A percentile compares a stretch with the other conserved stretches of the same genome.
These are phyloP conservation scores for Posidonia australis DNA, from an alignment of 106 monocot genomes.

Conservation along the genomic window DNA sequence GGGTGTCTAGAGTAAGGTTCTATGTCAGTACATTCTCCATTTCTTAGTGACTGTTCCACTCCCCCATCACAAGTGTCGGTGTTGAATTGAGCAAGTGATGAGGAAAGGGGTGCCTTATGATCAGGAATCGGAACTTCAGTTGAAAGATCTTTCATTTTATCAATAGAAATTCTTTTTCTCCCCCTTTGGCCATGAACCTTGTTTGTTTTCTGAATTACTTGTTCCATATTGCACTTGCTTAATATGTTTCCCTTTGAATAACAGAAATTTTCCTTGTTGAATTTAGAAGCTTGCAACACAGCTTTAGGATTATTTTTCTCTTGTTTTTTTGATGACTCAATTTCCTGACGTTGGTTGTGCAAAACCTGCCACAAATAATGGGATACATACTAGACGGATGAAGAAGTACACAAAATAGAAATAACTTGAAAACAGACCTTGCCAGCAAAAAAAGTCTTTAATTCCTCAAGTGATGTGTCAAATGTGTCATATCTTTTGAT, in stretches of 20 bases:
- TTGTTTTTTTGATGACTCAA: too few species aligned
- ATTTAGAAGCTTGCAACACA: constrained; percentile 11
- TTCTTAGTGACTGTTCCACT: background rate
- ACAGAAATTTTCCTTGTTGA: constrained; percentile 10
- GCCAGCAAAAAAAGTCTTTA: constrained; percentile 51
- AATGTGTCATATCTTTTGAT: constrained; percentile 62
- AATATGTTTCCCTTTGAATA: constrained; percentile 12
- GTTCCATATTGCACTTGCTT: constrained; percentile 6
- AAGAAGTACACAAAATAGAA: constrained; percentile 3
- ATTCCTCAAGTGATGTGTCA: constrained; percentile 48
- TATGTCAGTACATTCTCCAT: background rate
- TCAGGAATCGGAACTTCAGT: background rate
- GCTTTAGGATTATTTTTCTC: background rate
- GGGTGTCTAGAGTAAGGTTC: background rate
- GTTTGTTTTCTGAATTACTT: constrained; percentile 18
- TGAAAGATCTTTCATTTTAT: background rate
- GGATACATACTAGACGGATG: background rate
- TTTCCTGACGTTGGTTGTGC: constrained; percentile 2
- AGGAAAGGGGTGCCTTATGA: background rate
- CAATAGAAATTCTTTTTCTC: background rate
- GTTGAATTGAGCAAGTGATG: background rate
- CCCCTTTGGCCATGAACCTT: background rate
- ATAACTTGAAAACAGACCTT: constrained; percentile 28
- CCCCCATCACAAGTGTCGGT: background rate
- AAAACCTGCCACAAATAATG: constrained; percentile 21